Evolutionary conservation across 192 early-diverging fungal genomes (phyloP), one percentile per base, ranked within the genome.

Genomic region (Neocallimastix lanati): DNA sequence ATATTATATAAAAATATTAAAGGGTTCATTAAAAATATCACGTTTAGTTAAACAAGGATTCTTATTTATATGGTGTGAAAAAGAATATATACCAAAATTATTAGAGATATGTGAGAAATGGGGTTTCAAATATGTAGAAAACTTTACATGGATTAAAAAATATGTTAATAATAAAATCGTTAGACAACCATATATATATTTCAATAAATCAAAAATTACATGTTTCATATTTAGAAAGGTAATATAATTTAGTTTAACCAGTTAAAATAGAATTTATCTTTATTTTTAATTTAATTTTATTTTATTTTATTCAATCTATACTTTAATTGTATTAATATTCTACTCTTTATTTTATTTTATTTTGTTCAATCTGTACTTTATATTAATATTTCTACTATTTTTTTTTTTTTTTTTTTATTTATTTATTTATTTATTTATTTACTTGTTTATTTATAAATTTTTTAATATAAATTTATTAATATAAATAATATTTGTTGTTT

Each of bases 131-230:
- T 98, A 98, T 82, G 94, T 97, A 0, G 96, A 96, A 82, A 98
- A 97, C 86, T 96, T 98, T 86, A 94, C 93, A 83, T 98, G 96
- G 96, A 93, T 97, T 82, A 95, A 95, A 79, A 87, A 92, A 77
- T 84, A 89, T 77, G 82, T 89, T 40, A 94, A 95, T 83, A 96
- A 98, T 84, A 87, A 88, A 76, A 94, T 98, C 81, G 90, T 86
- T 16, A 80, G 85, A 28, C 84, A 90, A 30, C 84, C 88, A 28
- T 93, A 89, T 29, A 84, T 82, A 28, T 96, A 94, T 82, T 96
- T 98, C 80, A 88, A 91, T 81, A 94, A 93, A 84, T 92, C 91
- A 35, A 98, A 98, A 79, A 86, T 94, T 37, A 95, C 93, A 29
- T 88, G 94, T 29, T 82, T 96, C 77, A 95, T 98, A 76, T 96